phyloP scores from a whole-genome alignment of 805 yeast genomes.

The Wickerhamiella kurtzmanii region DNA sequence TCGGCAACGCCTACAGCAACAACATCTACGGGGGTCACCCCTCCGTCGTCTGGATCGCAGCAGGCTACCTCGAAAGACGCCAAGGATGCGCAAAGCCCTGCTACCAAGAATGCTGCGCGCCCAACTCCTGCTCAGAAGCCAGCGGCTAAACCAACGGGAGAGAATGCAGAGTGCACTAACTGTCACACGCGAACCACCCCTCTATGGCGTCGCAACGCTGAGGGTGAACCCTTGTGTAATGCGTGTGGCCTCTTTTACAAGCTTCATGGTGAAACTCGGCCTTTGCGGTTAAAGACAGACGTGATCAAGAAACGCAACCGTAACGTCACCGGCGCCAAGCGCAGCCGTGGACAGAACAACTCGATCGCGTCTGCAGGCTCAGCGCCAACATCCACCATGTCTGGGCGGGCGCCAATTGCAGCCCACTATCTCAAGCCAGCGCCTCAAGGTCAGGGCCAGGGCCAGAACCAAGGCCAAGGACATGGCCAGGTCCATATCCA shows the following conservation, averaged over 20 bases:
- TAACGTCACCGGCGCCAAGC: conserved; percentile 8
- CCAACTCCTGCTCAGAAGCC: neutral
- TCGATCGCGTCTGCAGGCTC: neutral
- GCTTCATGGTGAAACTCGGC: conserved; percentile 89
- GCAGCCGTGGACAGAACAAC: neutral
- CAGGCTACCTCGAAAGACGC: neutral
- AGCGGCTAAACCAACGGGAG: neutral
- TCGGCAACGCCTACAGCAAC: no score
- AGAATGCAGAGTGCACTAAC: conserved; percentile 46
- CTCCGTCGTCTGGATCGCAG: neutral
- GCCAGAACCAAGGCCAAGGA: no score
- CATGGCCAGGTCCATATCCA: no score
- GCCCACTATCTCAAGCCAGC: neutral
- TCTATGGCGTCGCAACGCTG: conserved; percentile 86
- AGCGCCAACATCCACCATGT: neutral
- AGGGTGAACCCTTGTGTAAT: conserved; percentile 88
- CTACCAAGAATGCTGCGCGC: no score
- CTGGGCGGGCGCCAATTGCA: neutral
- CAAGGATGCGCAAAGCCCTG: neutral
- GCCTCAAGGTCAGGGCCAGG: no score
- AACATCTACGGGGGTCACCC: neutral
- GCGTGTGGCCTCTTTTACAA: conserved; percentile 93
- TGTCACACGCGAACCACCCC: conserved; percentile 92
- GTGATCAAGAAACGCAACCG: conserved; percentile 89
- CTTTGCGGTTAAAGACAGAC: conserved; percentile 84